Evolutionary conservation across 257 asterid genomes (phyloP).

Genomic region (Rhazya stricta): DNA sequence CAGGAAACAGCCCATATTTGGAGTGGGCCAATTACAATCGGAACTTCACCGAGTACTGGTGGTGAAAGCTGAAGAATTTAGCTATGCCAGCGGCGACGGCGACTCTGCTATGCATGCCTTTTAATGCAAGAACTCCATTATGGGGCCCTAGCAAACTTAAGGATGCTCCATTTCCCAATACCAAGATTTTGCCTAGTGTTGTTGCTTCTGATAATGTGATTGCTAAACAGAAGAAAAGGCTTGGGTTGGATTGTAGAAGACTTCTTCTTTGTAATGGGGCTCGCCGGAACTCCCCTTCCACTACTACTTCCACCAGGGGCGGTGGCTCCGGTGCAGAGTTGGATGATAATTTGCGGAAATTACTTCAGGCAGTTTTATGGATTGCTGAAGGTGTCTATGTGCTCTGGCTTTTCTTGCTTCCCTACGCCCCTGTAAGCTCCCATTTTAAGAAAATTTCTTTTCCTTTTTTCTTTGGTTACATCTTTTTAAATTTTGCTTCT

Average conservation of each 20-base stretch:
- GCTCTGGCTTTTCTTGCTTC: conserved; percentile 89
- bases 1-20: too few species aligned
- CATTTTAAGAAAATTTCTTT: background rate
- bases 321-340: conserved; percentile 47
- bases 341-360: conserved; percentile 44
- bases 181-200: conserved; percentile 6
- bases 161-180: conserved; percentile 10
- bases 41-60: conserved; percentile 3
- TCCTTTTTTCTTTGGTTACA: background rate
- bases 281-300: conserved; percentile 19
- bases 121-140: background rate
- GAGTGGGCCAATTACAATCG: background rate
- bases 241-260: conserved; percentile 6
- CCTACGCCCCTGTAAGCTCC: conserved; percentile 80
- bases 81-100: conserved; percentile 15
- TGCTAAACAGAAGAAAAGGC: conserved; percentile 11
- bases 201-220: background rate
- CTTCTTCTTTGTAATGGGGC: conserved; percentile 3
- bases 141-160: background rate
- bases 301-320: conserved; percentile 27
- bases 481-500: background rate
- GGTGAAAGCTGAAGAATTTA: background rate
- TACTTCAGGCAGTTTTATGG: conserved; percentile 56
- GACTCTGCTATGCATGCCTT: conserved; percentile 11
- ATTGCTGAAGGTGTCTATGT: conserved; percentile 61